Evolutionary conservation across 1,139 yeast species (phyloP).

Genomic region (Debaryomyces singareniensis): DNA sequence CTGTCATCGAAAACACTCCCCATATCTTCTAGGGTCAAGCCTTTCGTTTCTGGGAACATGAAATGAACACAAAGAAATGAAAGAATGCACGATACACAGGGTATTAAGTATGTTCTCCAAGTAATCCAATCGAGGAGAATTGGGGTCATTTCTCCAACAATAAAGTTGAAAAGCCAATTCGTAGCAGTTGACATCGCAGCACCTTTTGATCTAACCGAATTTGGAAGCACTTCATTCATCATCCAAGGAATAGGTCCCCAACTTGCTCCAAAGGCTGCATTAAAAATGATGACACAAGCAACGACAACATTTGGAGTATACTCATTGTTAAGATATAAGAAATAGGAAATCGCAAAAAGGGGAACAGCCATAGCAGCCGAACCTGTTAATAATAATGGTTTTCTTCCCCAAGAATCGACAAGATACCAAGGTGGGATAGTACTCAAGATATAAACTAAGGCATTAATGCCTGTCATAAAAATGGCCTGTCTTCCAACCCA

Average conservation of each 20-base stretch:
- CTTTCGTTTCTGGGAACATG: slow-evolving; percentile 51
- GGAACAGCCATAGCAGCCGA: slow-evolving; percentile 75
- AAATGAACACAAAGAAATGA: slow-evolving; percentile 53
- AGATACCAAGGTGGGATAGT: slow-evolving; percentile 90
- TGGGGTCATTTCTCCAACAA: slow-evolving; percentile 90
- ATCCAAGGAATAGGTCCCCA: slow-evolving; percentile 98
- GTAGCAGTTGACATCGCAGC: slow-evolving; percentile 90
- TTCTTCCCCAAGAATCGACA: slow-evolving; percentile 88
- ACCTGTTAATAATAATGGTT: slow-evolving; percentile 73
- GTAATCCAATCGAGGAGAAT: slow-evolving; percentile 67
- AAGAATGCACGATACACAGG: slow-evolving; percentile 67
- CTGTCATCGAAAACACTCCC: slow-evolving; percentile 46
- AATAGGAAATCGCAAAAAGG: slow-evolving; percentile 58
- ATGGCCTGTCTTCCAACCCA: slow-evolving; percentile 87
- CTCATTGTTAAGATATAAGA: slow-evolving; percentile 51
- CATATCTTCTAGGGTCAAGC: slow-evolving; percentile 49
- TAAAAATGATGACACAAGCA: slow-evolving; percentile 66
- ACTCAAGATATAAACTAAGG: slow-evolving; percentile 63
- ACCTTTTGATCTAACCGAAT: slow-evolving; percentile 84
- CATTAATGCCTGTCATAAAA: slow-evolving; percentile 88
- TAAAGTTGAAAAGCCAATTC: slow-evolving; percentile 90
- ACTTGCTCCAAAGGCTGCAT: slow-evolving; percentile 79
- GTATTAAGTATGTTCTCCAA: slow-evolving; percentile 80
- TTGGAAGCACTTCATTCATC: slow-evolving; percentile 84
- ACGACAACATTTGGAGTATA: slow-evolving; percentile 73